Percentiles rank a stretch among this genome's conserved stretches.
phyloP scores from a whole-genome alignment of 2,329 filamentous ascomycete genomes.

The Monosporascus cannonballus region DNA sequence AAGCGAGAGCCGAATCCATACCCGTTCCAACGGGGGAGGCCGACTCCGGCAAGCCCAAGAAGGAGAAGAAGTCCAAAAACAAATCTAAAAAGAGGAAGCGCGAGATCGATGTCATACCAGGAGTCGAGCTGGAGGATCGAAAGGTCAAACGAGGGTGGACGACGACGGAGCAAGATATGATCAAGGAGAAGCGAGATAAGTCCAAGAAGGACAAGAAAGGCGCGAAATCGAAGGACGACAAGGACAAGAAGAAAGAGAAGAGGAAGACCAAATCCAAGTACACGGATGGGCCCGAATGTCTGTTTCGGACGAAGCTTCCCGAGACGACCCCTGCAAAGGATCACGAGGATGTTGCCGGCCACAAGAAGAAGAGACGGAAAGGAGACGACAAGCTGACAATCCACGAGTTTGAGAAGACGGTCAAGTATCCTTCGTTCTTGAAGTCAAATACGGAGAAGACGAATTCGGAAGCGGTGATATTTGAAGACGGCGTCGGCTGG shows the following conservation, averaged over 20 bases:
- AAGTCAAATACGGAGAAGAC: constrained; percentile 46
- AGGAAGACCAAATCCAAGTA: constrained; percentile 66
- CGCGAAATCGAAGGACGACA: constrained; percentile 38
- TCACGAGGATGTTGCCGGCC: constrained; percentile 32
- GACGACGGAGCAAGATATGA: constrained; percentile 50
- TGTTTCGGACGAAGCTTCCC: constrained; percentile 76
- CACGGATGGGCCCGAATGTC: constrained; percentile 71
- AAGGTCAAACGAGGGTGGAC: constrained; percentile 90
- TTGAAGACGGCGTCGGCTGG: constrained; percentile 84
- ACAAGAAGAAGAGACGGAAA: constrained; percentile 55
- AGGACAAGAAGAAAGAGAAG: constrained; percentile 46
- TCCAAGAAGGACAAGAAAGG: constrained; percentile 31
- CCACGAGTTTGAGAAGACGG: constrained; percentile 85
- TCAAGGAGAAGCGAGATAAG: constrained; percentile 41
- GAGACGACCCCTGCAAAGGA: constrained; percentile 38
- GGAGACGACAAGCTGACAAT: constrained; percentile 58
- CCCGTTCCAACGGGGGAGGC: constrained; percentile 30
- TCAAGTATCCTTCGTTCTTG: constrained; percentile 76
- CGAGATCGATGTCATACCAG: constrained; percentile 48
- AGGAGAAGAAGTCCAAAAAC: constrained; percentile 33
- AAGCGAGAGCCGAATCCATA: constrained; percentile 61
- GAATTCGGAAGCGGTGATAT: constrained; percentile 49
- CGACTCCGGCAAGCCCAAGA: constrained; percentile 24
- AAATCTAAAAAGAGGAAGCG: constrained; percentile 46
- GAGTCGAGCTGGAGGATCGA: constrained; percentile 67